Evolutionary conservation across 2,329 filamentous ascomycete genomes (phyloP).

Genomic region (Aspergillaceae sp.): DNA sequence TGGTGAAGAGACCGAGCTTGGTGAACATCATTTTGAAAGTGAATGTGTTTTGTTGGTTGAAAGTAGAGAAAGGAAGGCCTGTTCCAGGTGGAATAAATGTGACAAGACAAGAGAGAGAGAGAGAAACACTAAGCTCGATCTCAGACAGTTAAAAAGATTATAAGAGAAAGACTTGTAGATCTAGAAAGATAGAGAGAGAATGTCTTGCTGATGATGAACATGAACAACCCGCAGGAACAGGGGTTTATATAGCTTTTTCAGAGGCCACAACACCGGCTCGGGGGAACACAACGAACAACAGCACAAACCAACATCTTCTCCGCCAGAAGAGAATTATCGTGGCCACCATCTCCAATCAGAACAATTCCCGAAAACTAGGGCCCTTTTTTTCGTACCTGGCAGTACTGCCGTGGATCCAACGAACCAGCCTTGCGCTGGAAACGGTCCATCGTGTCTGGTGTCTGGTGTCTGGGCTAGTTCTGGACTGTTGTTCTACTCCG

Average conservation of each 20-base stretch:
- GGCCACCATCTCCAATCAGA: no score
- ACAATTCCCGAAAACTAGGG: no score
- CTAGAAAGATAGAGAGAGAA: constrained; percentile 2
- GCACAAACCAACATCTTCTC: no score
- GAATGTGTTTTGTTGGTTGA: not conserved
- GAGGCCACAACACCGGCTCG: not conserved
- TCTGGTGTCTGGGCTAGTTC: no score
- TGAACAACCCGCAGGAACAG: not conserved
- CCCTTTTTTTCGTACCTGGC: no score
- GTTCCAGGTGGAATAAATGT: constrained; percentile 7
- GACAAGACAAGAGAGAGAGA: constrained; percentile 9
- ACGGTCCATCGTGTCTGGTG: no score
- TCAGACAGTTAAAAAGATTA: constrained; percentile 12
- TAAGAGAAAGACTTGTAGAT: constrained; percentile 13
- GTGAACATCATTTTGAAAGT: constrained; percentile 25
- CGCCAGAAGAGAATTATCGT: no score
- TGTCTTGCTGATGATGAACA: not conserved
- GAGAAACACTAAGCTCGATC: constrained; percentile 7
- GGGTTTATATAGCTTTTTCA: constrained; percentile 3
- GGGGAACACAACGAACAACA: no score
- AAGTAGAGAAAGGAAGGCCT: not conserved
- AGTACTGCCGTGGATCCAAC: no score
- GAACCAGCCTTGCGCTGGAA: no score
- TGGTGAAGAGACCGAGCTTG: constrained; percentile 18
- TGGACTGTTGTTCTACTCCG: no score